A percentile compares a stretch with the other conserved stretches of the same genome.
These are phyloP conservation scores for Pseudozyma hubeiensis DNA, from an alignment of 1,284 basidiomycete genomes.

Conservation along the genomic window DNA sequence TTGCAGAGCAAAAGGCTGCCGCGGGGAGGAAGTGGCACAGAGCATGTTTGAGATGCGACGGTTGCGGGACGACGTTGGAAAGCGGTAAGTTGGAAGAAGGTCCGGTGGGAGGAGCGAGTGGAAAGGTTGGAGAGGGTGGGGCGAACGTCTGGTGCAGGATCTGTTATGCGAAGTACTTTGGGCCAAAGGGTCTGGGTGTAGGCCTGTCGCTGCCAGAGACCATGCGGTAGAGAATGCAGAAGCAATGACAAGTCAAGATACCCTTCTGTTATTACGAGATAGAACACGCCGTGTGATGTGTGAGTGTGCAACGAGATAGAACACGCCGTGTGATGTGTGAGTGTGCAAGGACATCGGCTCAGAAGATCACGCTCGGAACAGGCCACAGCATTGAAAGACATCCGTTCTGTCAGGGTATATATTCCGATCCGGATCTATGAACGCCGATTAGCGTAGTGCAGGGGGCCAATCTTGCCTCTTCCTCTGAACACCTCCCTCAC, in stretches of 20 bases:
- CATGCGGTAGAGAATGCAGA: slow-evolving; percentile 8
- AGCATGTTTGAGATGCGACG: slow-evolving; percentile 65
- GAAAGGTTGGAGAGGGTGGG: slow-evolving; percentile 9
- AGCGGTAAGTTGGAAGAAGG: slow-evolving; percentile 64
- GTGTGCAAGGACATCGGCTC: neutral
- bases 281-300: no score
- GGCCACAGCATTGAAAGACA: no score
- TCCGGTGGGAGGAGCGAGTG: slow-evolving; percentile 29
- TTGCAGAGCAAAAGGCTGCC: slow-evolving; percentile 65
- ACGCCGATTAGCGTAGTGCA: slow-evolving; percentile 10
- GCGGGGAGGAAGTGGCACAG: slow-evolving; percentile 65
- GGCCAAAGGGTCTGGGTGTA: slow-evolving; percentile 48
- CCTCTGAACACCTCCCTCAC: slow-evolving; percentile 22
- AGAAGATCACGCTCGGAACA: neutral
- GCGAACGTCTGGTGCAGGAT: slow-evolving; percentile 63
- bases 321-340: no score
- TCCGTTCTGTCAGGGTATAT: slow-evolving; percentile 18
- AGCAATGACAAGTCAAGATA: no score
- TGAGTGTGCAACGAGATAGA: no score
- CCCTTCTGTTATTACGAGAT: no score
- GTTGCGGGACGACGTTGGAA: slow-evolving; percentile 61
- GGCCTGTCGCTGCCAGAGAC: slow-evolving; percentile 48
- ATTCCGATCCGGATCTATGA: neutral
- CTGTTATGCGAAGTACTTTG: slow-evolving; percentile 65
- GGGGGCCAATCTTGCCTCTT: slow-evolving; percentile 34